Base-by-base conservation (phyloP, 306 rosid species). In the Comarum palustre region DNA sequence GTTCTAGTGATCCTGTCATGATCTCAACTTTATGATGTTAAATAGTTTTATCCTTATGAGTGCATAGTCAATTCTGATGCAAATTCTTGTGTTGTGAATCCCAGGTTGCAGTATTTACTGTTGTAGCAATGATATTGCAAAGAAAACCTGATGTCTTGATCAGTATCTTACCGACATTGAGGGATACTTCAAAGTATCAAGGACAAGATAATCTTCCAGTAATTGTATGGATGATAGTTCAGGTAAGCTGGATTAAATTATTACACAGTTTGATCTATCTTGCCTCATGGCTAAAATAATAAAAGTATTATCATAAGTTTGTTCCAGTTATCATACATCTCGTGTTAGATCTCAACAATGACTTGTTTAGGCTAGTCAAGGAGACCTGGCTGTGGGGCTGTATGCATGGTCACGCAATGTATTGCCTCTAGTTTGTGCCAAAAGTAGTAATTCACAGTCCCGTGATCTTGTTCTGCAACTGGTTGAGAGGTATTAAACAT, bases 131-230 rank as follows among this genome's bases (percentile, higher is more conserved):
- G 90, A 89, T 94, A 52, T 77, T 94, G 75, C 97, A 92, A 54
- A 86, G 89, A 75, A 94, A 85, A 80, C 98, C 98, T 39, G 98
- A 94, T 76, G 90, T 82, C 63, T 85, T 91, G 72, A 76, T 80
- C 42, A 24, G 73, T 47, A 74, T 86, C 42, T 85, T 89, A 80
- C 92, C 92, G 29, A 80, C 78, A 22, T 77, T 94, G 80, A 90
- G 83, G 78, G 96, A 94, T 67, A 79, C 77, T 82, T 24, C 84
- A 11, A 91, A 89, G 81, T 94, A 87, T 84, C 94, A 88, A 86
- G 98, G 96, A 70, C 97, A 88, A 70, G 98, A 94, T 85, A 91
- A 88, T 82, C 96, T 94, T 79, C 85, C 92, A 68, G 82, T 94
- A 75, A 78, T 85, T 57, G 84, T 83, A 46, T 91, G 98, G 98